Base-by-base conservation (phyloP, 2,329 filamentous ascomycete species). In the Xylaria sp. region DNA sequence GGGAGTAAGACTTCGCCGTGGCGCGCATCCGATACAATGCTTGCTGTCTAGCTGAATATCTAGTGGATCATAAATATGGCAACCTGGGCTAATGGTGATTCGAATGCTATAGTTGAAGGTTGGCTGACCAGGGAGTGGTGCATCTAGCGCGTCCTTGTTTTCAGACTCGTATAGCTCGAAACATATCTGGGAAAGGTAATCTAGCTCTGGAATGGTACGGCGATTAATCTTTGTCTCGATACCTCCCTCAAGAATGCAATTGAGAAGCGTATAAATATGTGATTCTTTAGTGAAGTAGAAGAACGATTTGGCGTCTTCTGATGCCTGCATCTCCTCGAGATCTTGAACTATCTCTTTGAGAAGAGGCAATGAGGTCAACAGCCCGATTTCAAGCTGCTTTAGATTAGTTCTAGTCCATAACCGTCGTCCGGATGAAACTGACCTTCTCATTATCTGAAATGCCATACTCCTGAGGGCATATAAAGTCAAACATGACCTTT, bases 241-340 rank as follows among this genome's bases (percentile, higher is more conserved):
- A 35, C 96, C 97, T 69, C 97, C 96, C 80, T 99, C 96, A 29
- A 99, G 88, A 74, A 99, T 98, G 79, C 95, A 98, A 80, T 99
- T 99, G 67, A 99, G 88, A 5, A 99, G 87, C 5, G 96, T 99
- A 83, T 99, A 99, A 71, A 99, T 98, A 79, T 99, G 96, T 0
- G 93, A 97, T 81, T 99, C 96, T 81, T 99, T 99, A 71, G 96
- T 99, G 81, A 99, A 99, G 83, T 99, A 99, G 82, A 98, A 93
- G 84, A 98, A 98, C 1, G 92, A 95, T 79, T 98, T 98, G 53
- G 94, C 94, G 73, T 97, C 93, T 62, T 95, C 91, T 0, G 93
- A 97, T 3, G 96, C 95, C 81, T 99, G 96, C 81, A 98, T 93
- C 81, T 98, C 94, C 82, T 99, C 97, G 1, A 99, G 86, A 76